These are phyloP conservation scores for Clavariopsis aquatica DNA, from an alignment of 495 filamentous ascomycete species.

Conservation along the genomic window DNA sequence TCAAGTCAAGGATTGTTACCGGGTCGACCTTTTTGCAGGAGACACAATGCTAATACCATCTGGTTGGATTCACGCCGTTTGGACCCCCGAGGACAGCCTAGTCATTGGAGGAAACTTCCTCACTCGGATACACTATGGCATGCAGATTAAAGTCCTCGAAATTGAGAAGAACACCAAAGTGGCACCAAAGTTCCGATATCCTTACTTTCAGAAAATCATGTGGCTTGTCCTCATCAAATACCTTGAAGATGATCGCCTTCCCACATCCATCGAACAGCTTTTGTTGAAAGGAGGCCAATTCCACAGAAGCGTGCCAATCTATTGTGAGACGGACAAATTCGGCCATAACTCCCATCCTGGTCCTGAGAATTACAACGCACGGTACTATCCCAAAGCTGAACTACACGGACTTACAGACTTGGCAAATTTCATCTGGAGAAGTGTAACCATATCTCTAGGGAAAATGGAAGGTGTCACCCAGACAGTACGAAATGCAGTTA, in stretches of 20 bases:
- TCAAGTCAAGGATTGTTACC: constrained; percentile 72
- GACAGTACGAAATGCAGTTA: constrained; percentile 60
- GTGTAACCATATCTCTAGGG: constrained; percentile 66
- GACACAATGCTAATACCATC: constrained; percentile 80
- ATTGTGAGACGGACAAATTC: constrained; percentile 60
- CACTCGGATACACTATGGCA: constrained; percentile 67
- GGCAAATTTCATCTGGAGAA: constrained; percentile 65
- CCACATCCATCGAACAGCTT: constrained; percentile 56
- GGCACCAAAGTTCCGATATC: constrained; percentile 68
- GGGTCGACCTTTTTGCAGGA: constrained; percentile 69
- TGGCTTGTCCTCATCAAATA: constrained; percentile 72
- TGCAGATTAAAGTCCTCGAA: constrained; percentile 70
- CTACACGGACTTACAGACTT: constrained; percentile 67
- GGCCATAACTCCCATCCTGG: constrained; percentile 52
- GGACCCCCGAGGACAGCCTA: constrained; percentile 74
- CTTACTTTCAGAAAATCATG: constrained; percentile 73
- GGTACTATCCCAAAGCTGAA: constrained; percentile 69
- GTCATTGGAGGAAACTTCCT: constrained; percentile 79
- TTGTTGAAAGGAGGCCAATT: constrained; percentile 61
- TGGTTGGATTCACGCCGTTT: constrained; percentile 80
- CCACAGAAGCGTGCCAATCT: constrained; percentile 56
- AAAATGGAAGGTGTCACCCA: constrained; percentile 61
- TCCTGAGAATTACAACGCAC: constrained; percentile 57
- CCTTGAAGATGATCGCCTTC: constrained; percentile 66
- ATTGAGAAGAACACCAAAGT: constrained; percentile 75